Evolutionary conservation across 192 early-diverging fungal genomes (phyloP).

Genomic region (Chytriomyces sp.): DNA sequence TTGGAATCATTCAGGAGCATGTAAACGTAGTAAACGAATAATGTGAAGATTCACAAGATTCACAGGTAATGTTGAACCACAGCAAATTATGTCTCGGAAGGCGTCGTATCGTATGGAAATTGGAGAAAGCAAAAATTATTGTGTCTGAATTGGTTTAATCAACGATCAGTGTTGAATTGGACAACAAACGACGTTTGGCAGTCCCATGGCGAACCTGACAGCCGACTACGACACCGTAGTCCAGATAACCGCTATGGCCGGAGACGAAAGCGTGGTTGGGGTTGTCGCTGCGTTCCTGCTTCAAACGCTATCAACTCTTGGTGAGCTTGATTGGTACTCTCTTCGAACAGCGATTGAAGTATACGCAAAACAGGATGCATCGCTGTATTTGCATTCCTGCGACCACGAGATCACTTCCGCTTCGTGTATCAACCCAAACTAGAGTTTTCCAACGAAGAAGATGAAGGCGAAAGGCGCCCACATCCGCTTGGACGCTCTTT

Average conservation of each 20-base stretch:
- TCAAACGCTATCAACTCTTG: not conserved
- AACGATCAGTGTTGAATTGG: no score
- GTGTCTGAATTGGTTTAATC: no score
- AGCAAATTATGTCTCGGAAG: no score
- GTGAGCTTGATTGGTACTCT: not conserved
- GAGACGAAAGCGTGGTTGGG: not conserved
- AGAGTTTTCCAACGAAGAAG: conserved; percentile 6
- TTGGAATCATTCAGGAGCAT: no score
- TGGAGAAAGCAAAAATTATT: no score
- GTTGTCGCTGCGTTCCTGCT: not conserved
- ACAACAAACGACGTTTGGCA: no score
- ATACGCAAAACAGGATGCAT: not conserved
- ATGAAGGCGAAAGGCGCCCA: not conserved
- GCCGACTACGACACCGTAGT: not conserved
- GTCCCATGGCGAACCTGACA: conserved; percentile 9
- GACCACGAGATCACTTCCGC: not conserved
- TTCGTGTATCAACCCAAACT: conserved; percentile 15
- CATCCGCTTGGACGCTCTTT: not conserved
- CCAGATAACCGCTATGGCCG: not conserved
- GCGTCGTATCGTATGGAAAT: no score
- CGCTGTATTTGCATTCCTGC: not conserved
- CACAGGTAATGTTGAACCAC: no score
- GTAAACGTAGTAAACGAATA: no score
- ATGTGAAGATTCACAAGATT: no score
- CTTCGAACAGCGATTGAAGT: not conserved